These are phyloP conservation scores for Aspergillus sp. DNA, from an alignment of 2,329 filamentous ascomycete species.

Conservation along the genomic window DNA sequence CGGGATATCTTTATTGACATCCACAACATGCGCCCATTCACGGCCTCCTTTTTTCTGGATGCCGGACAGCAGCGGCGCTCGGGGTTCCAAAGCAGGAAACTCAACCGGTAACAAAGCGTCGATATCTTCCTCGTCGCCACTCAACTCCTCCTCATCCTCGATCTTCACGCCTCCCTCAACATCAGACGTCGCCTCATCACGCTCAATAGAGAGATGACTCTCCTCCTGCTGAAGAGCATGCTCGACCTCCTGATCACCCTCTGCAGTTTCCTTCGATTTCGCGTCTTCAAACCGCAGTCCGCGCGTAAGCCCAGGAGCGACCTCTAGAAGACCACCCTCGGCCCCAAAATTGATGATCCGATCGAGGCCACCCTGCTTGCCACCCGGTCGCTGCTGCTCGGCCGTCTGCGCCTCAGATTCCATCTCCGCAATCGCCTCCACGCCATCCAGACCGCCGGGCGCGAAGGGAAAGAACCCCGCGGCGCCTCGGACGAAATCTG, in stretches of 20 bases:
- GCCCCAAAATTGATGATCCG: slow-evolving; percentile 79
- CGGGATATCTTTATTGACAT: slow-evolving; percentile 87
- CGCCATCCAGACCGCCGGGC: slow-evolving; percentile 81
- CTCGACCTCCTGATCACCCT: slow-evolving; percentile 69
- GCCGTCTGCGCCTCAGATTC: slow-evolving; percentile 69
- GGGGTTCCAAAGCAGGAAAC: slow-evolving; percentile 86
- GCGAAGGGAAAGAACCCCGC: slow-evolving; percentile 94
- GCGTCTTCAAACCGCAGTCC: slow-evolving; percentile 71
- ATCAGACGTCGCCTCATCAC: slow-evolving; percentile 47
- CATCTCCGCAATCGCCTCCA: slow-evolving; percentile 79
- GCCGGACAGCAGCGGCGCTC: slow-evolving; percentile 70
- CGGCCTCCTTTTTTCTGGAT: slow-evolving; percentile 71
- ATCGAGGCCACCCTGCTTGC: slow-evolving; percentile 60
- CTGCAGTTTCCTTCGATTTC: slow-evolving; percentile 56
- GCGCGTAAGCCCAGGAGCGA: slow-evolving; percentile 77
- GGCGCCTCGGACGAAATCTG: slow-evolving; percentile 88
- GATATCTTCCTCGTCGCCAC: slow-evolving; percentile 59
- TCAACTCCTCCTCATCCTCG: slow-evolving; percentile 26
- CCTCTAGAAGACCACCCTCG: slow-evolving; percentile 74
- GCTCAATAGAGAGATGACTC: slow-evolving; percentile 43
- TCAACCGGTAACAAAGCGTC: slow-evolving; percentile 87
- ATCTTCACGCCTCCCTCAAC: slow-evolving; percentile 30
- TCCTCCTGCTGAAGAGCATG: slow-evolving; percentile 55
- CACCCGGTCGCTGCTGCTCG: slow-evolving; percentile 40
- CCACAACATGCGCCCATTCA: slow-evolving; percentile 98